Percentiles rank a stretch among this genome's conserved stretches.
Conservation (phyloP, 352 stramenopile species). For the Blastocystis hominis region DNA sequence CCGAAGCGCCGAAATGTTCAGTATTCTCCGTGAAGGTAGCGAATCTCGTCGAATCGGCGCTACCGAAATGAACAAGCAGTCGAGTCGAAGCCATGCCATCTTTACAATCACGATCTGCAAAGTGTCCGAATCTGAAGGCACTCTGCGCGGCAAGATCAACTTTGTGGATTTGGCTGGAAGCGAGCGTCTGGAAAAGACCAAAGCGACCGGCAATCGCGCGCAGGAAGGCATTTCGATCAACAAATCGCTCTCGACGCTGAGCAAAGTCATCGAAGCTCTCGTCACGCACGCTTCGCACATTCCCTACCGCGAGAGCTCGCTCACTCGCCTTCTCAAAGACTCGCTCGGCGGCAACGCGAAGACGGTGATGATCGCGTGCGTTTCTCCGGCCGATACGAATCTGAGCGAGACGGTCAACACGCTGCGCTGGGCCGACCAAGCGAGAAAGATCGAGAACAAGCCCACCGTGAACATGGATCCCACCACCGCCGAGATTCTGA, state of each 20-base stretch:
- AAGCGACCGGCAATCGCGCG: constrained; percentile 66
- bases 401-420: constrained; percentile 87
- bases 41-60: constrained; percentile 76
- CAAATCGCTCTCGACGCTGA: constrained; percentile 66
- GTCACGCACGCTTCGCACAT: constrained; percentile 67
- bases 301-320: constrained; percentile 88
- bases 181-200: constrained; percentile 67
- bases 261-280: constrained; percentile 66
- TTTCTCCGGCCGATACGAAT: constrained; percentile 85
- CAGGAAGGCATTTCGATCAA: constrained; percentile 69
- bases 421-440: constrained; percentile 85
- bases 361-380: constrained; percentile 86
- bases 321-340: constrained; percentile 85
- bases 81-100: constrained; percentile 86
- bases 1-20: not conserved
- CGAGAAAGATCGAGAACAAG: constrained; percentile 93
- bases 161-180: constrained; percentile 65
- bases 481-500: constrained; percentile 76
- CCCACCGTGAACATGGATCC: constrained; percentile 85
- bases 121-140: constrained; percentile 60
- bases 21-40: constrained; percentile 45
- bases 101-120: constrained; percentile 86
- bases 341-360: constrained; percentile 85
- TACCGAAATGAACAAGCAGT: constrained; percentile 92
- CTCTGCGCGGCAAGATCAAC: constrained; percentile 63